phyloP scores from a whole-genome alignment of 768 basidiomycete genomes.

The Hysterangium stoloniferum region DNA sequence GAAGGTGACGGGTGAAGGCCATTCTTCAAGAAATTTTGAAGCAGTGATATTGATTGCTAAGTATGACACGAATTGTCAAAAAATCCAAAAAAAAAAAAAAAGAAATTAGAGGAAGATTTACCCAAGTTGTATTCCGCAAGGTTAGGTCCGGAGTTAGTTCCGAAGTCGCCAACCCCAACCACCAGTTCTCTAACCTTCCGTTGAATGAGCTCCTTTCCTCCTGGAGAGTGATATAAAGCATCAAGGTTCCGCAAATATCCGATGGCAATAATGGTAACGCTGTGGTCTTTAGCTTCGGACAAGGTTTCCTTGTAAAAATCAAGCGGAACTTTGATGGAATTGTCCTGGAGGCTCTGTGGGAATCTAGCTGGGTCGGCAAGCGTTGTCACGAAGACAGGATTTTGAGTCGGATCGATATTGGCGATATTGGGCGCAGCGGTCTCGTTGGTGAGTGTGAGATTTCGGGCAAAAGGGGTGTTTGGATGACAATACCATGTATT shows the following conservation, averaged over 20 bases:
- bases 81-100: background rate
- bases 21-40: background rate
- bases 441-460: background rate
- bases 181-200: slow-evolving; percentile 1
- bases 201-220: slow-evolving; percentile 2
- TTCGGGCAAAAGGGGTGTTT: background rate
- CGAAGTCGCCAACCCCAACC: slow-evolving; percentile 1
- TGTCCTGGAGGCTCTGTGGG: background rate
- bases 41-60: background rate
- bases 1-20: slow-evolving; percentile 4
- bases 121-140: background rate
- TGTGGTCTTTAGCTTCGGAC: background rate
- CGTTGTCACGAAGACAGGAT: background rate
- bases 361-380: background rate
- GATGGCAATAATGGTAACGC: slow-evolving; percentile 5
- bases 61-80: too few relatives aligned
- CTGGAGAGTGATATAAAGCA: slow-evolving; percentile 1
- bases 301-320: background rate
- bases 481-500: slow-evolving; percentile 4
- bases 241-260: slow-evolving; percentile 4
- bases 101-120: background rate
- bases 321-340: background rate
- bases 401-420: too few relatives aligned
- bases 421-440: background rate
- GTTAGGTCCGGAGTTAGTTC: background rate